Base-by-base conservation (phyloP, 2,329 filamentous ascomycete species). In the Fusarium napiforme region DNA sequence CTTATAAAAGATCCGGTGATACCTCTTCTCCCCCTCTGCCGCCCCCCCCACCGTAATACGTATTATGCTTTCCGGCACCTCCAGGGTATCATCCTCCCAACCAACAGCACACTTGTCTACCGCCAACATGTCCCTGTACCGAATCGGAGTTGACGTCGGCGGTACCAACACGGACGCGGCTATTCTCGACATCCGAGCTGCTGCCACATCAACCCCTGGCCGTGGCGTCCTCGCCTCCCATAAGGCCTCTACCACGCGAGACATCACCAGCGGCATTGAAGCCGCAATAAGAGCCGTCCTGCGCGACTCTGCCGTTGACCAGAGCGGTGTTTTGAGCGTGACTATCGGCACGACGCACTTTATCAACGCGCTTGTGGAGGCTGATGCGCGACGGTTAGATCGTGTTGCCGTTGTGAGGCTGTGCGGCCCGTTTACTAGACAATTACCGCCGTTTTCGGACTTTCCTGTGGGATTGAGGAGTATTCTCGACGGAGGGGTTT, bases 281-380 rank as follows among this genome's bases (percentile, higher is more conserved):
- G 74, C 77, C 15, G 85, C 85, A n/a, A 85, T 88, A 64, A 74
- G 79, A 16, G 81, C 82, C 15, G 83, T 87, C 1, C 75, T 88
- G 8, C 68, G 71, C 9, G 79, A 80, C 32, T 83, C 84, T 2
- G 69, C 76, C 0, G 77, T 85, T 50, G 79, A 83, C 36, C 79
- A 82, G 47, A 71, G 71, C 28, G 79, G 81, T 19, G 82, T 88
- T 9, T 75, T 84, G 43, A 85, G 83, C 40, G 85, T 88, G 18
- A 85, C 85, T 6, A 86, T 88, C 69, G 86, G 87, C 32, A 87
- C 85, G 5, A 85, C 84, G 1, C 85, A 86, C 72, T 87, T 87
- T 67, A 84, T 87, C 74, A 87, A 87, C 74, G 85, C 85, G 0
- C 80, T 87, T 11, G 81, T 87, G 16, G 84, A 87, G 68, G 82